Evolutionary conservation across 192 early-diverging fungal genomes (phyloP).

Genomic region (Lunasporangiospora selenospora): DNA sequence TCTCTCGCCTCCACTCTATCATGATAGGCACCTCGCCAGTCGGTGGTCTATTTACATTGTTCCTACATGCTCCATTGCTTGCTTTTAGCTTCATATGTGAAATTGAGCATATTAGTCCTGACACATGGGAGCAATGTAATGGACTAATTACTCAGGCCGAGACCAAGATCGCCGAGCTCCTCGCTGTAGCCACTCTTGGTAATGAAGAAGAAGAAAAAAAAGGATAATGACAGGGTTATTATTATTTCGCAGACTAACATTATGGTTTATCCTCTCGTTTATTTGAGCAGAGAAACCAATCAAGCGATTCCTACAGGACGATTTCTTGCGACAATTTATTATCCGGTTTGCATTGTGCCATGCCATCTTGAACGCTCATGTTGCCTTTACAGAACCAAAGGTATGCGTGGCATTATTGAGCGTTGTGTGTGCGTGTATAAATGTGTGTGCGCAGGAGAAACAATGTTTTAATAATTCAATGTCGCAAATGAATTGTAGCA

Average conservation of each 20-base stretch:
- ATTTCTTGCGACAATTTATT: conserved; percentile 91
- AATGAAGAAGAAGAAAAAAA: too few species aligned
- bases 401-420: conserved; percentile 28
- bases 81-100: conserved; percentile 88
- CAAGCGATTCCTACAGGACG: conserved; percentile 85
- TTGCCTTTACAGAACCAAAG: conserved; percentile 62
- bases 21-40: conserved; percentile 64
- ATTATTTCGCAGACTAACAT: not conserved
- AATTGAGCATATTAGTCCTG: conserved; percentile 61
- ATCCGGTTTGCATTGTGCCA: conserved; percentile 82
- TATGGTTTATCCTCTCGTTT: not conserved
- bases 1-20: not conserved
- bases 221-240: too few species aligned
- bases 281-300: conserved; percentile 47
- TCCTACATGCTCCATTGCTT: conserved; percentile 89
- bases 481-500: conserved; percentile 57
- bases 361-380: conserved; percentile 73
- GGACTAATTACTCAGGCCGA: conserved; percentile 58
- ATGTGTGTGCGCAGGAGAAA: too few species aligned
- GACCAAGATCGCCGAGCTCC: conserved; percentile 59
- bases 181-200: conserved; percentile 47
- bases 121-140: conserved; percentile 76
- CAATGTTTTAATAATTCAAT: too few species aligned
- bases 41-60: conserved; percentile 94
- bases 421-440: not conserved